Evolutionary conservation across 2,329 filamentous ascomycete genomes (phyloP).

Genomic region (Sclerotinia minor): DNA sequence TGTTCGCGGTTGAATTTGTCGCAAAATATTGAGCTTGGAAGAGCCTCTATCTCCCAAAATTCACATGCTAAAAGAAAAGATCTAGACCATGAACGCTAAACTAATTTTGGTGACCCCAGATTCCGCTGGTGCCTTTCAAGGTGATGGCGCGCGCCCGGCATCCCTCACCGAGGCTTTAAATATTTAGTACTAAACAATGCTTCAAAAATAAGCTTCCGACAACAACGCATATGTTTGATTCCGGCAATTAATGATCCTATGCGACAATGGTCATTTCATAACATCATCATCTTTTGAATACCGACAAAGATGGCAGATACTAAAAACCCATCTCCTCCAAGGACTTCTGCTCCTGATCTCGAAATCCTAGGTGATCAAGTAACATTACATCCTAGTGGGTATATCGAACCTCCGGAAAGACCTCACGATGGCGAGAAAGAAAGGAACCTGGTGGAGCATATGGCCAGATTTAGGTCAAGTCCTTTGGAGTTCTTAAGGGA

Average conservation of each 20-base stretch:
- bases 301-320: constrained; percentile 41
- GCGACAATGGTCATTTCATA: constrained; percentile 16
- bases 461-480: constrained; percentile 78
- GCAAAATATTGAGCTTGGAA: constrained; percentile 1
- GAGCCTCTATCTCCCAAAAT: neutral
- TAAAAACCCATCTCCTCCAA: constrained; percentile 33
- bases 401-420: constrained; percentile 51
- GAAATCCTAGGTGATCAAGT: constrained; percentile 74
- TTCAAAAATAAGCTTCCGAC: neutral
- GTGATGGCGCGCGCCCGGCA: neutral
- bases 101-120: constrained; percentile 20
- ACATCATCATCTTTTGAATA: constrained; percentile 5
- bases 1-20: neutral
- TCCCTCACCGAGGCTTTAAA: constrained; percentile 19
- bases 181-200: constrained; percentile 14
- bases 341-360: constrained; percentile 67
- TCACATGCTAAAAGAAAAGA: constrained; percentile 20
- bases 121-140: neutral
- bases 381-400: constrained; percentile 72
- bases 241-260: neutral
- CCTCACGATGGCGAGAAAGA: constrained; percentile 58
- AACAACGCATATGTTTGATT: neutral
- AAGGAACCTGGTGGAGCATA: constrained; percentile 74
- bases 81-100: constrained; percentile 3
- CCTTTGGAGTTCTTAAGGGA: constrained; percentile 83